Evolutionary conservation across 148 eudicot species (phyloP).

Genomic region (Camellia japonica): DNA sequence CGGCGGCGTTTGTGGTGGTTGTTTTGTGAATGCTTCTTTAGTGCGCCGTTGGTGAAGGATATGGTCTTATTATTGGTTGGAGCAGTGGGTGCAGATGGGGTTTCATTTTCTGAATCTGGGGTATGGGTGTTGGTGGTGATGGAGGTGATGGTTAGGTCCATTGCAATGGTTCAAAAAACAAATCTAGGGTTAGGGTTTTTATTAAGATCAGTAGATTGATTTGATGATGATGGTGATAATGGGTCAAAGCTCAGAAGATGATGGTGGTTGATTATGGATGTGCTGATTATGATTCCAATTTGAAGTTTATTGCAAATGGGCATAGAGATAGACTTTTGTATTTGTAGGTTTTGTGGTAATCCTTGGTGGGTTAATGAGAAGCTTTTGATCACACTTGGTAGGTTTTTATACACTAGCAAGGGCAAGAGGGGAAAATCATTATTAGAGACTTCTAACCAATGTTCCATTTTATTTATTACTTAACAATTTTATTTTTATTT

Average conservation of each 20-base stretch:
- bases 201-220: background rate
- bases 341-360: background rate
- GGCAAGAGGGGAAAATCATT: background rate
- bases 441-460: too few relatives aligned
- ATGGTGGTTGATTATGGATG: background rate
- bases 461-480: too few relatives aligned
- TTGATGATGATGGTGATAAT: too few relatives aligned
- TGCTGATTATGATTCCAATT: background rate
- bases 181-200: background rate
- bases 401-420: background rate
- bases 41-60: constrained; percentile 27
- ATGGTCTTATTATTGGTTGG: constrained; percentile 15
- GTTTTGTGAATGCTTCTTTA: background rate
- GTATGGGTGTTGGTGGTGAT: constrained; percentile 11
- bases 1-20: constrained; percentile 10
- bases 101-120: constrained; percentile 39
- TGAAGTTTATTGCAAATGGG: background rate
- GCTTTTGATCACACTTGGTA: background rate
- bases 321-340: background rate
- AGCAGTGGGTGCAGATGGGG: constrained; percentile 31
- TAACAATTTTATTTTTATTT: too few relatives aligned
- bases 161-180: background rate
- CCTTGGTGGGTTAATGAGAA: background rate
- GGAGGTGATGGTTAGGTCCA: constrained; percentile 11
- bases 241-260: background rate